phyloP scores from a whole-genome alignment of 371 early-diverging fungal genomes.

The Synchytrium microbalum region DNA sequence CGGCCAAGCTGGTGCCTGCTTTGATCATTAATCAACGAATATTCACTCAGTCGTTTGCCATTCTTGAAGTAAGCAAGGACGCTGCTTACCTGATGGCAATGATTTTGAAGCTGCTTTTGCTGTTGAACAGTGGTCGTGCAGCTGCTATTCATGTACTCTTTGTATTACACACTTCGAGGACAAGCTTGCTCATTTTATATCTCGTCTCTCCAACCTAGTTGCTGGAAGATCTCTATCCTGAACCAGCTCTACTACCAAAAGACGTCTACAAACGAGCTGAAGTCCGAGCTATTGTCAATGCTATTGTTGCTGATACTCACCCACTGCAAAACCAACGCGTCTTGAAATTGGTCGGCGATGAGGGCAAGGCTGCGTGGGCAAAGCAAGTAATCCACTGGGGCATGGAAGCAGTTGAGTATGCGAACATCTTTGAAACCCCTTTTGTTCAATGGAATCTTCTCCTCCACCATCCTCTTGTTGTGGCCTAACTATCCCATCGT shows the following conservation, averaged over 20 bases:
- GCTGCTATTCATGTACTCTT: too few relatives aligned
- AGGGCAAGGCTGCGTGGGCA: conserved; percentile 55
- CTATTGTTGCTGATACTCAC: conserved; percentile 79
- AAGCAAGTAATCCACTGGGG: conserved; percentile 51
- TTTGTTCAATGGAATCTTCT: not conserved
- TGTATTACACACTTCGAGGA: not conserved
- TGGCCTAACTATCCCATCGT: too few relatives aligned
- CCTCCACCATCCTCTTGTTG: too few relatives aligned
- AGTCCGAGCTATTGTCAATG: conserved; percentile 63
- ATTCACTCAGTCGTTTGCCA: not conserved
- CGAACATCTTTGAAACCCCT: not conserved
- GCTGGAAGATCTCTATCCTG: conserved; percentile 70
- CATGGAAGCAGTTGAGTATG: conserved; percentile 35
- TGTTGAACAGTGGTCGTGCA: too few relatives aligned
- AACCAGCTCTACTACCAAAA: conserved; percentile 59
- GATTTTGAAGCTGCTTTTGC: not conserved
- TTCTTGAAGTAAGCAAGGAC: conserved; percentile 1
- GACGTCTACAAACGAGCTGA: conserved; percentile 55
- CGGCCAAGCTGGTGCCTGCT: not conserved
- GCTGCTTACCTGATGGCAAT: not conserved
- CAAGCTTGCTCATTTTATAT: not conserved
- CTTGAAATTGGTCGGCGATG: conserved; percentile 45
- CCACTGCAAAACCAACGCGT: conserved; percentile 82
- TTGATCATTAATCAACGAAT: not conserved
- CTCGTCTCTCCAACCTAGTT: conserved; percentile 74